These are phyloP conservation scores for Huntiella abstrusa DNA, from an alignment of 2,329 filamentous ascomycete genomes.

Conservation along the genomic window DNA sequence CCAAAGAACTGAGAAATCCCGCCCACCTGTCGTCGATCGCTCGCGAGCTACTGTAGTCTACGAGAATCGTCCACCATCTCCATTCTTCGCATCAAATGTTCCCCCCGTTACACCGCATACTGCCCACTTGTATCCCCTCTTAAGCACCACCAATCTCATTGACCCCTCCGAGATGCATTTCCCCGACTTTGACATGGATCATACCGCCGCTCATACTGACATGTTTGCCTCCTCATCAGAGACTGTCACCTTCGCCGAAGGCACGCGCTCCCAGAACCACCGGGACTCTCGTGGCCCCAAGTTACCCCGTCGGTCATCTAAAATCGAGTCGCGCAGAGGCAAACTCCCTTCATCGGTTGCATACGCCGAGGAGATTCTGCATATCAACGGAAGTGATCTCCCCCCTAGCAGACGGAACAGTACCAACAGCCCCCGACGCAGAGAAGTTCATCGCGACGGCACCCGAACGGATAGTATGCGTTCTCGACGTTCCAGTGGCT, in stretches of 20 bases:
- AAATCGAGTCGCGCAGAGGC: conserved; percentile 2
- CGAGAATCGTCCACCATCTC: neutral
- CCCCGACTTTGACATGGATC: neutral
- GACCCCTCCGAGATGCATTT: neutral
- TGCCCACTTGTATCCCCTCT: neutral
- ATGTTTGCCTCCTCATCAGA: conserved; percentile 6
- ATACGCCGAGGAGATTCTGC: neutral
- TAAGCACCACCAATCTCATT: neutral
- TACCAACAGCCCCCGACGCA: neutral
- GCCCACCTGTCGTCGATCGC: no score
- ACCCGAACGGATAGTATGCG: conserved; percentile 7
- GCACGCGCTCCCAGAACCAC: neutral
- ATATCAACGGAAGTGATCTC: conserved; percentile 4
- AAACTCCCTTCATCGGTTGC: neutral
- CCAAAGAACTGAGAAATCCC: no score
- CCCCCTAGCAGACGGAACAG: conserved; percentile 6
- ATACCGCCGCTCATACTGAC: conserved; percentile 5
- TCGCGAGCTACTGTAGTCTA: neutral
- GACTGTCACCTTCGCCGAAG: conserved; percentile 5
- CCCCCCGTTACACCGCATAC: conserved; percentile 1
- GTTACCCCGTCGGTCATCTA: conserved; percentile 1
- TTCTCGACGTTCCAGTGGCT: conserved; percentile 4
- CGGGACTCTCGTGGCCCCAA: conserved; percentile 1
- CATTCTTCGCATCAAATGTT: neutral
- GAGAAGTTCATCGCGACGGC: neutral